These are phyloP conservation scores for Euphorbia celastroides DNA, from an alignment of 441 rosid genomes.

Conservation along the genomic window DNA sequence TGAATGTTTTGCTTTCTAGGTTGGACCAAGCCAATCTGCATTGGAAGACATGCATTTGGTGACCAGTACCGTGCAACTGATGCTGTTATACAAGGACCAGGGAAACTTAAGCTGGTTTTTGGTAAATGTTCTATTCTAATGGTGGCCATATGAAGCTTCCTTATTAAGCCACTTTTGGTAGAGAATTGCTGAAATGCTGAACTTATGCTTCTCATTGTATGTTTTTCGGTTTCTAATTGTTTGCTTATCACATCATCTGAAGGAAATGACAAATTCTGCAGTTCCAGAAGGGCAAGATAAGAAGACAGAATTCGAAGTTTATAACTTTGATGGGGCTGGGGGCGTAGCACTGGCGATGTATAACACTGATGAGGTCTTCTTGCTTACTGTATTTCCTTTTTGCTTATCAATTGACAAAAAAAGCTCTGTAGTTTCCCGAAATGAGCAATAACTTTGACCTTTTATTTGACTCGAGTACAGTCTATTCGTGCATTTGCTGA, in stretches of 20 bases:
- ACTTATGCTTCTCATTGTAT: too few species aligned
- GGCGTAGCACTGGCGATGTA: constrained; percentile 85
- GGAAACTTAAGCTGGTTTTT: constrained; percentile 68
- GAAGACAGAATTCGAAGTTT: constrained; percentile 61
- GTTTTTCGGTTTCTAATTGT: too few species aligned
- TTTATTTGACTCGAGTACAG: constrained; percentile 33
- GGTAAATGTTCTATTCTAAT: constrained; percentile 42
- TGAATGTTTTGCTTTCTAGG: constrained; percentile 36
- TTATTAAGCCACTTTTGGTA: too few species aligned
- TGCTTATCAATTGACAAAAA: too few species aligned
- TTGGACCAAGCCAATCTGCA: constrained; percentile 94
- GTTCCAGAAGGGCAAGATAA: constrained; percentile 47
- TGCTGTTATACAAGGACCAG: constrained; percentile 53
- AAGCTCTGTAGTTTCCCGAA: too few species aligned
- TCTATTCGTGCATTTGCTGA: constrained; percentile 85
- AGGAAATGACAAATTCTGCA: too few species aligned
- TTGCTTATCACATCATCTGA: too few species aligned
- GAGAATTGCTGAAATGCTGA: too few species aligned
- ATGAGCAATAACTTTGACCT: too few species aligned
- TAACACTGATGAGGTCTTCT: constrained; percentile 70
- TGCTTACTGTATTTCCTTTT: too few species aligned
- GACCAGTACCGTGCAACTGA: constrained; percentile 94
- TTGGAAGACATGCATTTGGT: constrained; percentile 96
- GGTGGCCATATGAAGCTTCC: too few species aligned
- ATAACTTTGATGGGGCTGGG: constrained; percentile 59